phyloP scores from a whole-genome alignment of 352 stramenopile species.

The Discostella stelligera region DNA sequence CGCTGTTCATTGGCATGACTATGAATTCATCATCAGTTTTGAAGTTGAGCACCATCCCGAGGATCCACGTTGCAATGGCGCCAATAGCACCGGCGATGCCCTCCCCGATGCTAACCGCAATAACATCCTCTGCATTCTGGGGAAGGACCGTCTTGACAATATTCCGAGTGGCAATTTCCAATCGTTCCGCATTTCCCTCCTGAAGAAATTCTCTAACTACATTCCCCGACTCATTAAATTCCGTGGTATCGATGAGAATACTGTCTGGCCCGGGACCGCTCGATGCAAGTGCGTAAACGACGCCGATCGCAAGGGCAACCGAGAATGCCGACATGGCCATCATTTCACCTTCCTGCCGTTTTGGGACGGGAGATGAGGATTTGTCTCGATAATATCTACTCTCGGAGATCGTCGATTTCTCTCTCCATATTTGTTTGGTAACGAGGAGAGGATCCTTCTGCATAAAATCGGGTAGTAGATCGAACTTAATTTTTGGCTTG shows the following conservation, averaged over 20 bases:
- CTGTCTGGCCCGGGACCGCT: constrained; percentile 3
- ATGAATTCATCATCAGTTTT: constrained; percentile 11
- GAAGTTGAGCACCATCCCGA: constrained; percentile 33
- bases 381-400: neutral
- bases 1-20: constrained; percentile 8
- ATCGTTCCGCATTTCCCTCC: constrained; percentile 19
- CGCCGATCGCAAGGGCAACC: constrained; percentile 23
- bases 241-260: constrained; percentile 2
- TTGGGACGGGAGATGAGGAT: neutral
- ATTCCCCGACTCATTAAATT: constrained; percentile 22
- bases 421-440: constrained; percentile 22
- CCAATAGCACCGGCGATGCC: constrained; percentile 59
- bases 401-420: neutral
- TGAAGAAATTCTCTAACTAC: constrained; percentile 22
- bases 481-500: constrained; percentile 26
- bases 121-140: constrained; percentile 54
- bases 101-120: constrained; percentile 63
- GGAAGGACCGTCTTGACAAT: constrained; percentile 54
- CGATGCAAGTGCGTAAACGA: constrained; percentile 42
- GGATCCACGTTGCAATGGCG: constrained; percentile 29
- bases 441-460: constrained; percentile 31
- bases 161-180: constrained; percentile 40
- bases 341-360: constrained; percentile 31
- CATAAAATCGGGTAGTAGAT: constrained; percentile 33
- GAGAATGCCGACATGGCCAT: constrained; percentile 44